These are phyloP conservation scores for Suillus spraguei DNA, from an alignment of 768 basidiomycete genomes.

Conservation along the genomic window DNA sequence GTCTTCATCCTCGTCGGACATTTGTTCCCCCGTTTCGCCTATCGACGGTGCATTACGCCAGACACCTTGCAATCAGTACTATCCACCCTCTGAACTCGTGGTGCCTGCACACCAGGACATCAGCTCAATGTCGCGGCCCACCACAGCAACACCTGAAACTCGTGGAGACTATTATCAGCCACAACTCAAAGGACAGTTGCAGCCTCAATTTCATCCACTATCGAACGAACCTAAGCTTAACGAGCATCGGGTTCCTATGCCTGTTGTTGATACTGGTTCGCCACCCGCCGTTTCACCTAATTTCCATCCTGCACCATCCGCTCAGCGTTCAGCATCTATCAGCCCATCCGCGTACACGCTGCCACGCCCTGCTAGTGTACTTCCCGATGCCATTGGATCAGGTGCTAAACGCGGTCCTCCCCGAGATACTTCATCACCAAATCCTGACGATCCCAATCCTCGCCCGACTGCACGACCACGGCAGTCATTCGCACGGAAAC, in stretches of 20 bases:
- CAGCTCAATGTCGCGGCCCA: slow-evolving; percentile 21
- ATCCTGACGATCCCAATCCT: slow-evolving; percentile 19
- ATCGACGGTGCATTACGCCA: slow-evolving; percentile 26
- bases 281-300: slow-evolving; percentile 19
- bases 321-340: slow-evolving; percentile 18
- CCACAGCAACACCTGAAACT: slow-evolving; percentile 16
- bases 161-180: slow-evolving; percentile 5
- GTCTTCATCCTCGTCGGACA: slow-evolving; percentile 28
- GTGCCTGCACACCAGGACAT: slow-evolving; percentile 18
- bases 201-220: slow-evolving; percentile 22
- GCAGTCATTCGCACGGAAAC: slow-evolving; percentile 22
- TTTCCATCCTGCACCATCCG: slow-evolving; percentile 18
- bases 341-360: slow-evolving; percentile 24
- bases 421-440: slow-evolving; percentile 8
- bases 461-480: slow-evolving; percentile 20
- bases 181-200: slow-evolving; percentile 3
- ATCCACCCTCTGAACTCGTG: slow-evolving; percentile 24
- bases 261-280: slow-evolving; percentile 23
- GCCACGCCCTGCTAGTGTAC: not conserved
- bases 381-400: slow-evolving; percentile 19
- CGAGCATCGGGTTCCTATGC: slow-evolving; percentile 17
- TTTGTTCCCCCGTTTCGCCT: slow-evolving; percentile 29
- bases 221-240: slow-evolving; percentile 21
- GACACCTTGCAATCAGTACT: slow-evolving; percentile 31
- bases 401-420: slow-evolving; percentile 24